These are phyloP conservation scores for Phragmites australis DNA, from an alignment of 176 grass and related monocot species.

Conservation along the genomic window DNA sequence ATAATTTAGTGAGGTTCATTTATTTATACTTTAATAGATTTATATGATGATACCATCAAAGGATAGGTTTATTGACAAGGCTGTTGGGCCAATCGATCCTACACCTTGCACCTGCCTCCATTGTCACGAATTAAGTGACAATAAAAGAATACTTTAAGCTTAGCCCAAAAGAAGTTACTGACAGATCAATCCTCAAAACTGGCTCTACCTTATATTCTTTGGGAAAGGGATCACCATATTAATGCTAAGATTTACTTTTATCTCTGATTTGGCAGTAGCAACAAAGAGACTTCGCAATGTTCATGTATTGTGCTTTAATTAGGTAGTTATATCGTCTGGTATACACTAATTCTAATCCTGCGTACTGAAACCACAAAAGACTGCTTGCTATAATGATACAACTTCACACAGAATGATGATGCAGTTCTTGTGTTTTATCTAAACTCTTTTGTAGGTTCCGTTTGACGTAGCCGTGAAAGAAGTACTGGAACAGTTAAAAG, in stretches of 20 bases:
- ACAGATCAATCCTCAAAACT: neutral
- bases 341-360: conserved; percentile 1
- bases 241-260: neutral
- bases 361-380: neutral
- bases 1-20: neutral
- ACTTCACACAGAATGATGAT: conserved; percentile 14
- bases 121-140: neutral
- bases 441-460: conserved; percentile 61
- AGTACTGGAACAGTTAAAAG: conserved; percentile 79
- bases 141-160: neutral
- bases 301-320: neutral
- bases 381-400: neutral
- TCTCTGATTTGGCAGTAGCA: conserved; percentile 13
- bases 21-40: neutral
- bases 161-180: conserved; percentile 3
- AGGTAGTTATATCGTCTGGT: neutral
- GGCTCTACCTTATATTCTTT: neutral
- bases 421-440: neutral
- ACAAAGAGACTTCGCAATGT: neutral
- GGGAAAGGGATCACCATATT: neutral
- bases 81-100: neutral
- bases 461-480: conserved; percentile 85
- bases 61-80: neutral
- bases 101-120: neutral
- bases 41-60: neutral